These are phyloP conservation scores for Colletotrichum sp. DNA, from an alignment of 2,329 filamentous ascomycete species.

Conservation along the genomic window DNA sequence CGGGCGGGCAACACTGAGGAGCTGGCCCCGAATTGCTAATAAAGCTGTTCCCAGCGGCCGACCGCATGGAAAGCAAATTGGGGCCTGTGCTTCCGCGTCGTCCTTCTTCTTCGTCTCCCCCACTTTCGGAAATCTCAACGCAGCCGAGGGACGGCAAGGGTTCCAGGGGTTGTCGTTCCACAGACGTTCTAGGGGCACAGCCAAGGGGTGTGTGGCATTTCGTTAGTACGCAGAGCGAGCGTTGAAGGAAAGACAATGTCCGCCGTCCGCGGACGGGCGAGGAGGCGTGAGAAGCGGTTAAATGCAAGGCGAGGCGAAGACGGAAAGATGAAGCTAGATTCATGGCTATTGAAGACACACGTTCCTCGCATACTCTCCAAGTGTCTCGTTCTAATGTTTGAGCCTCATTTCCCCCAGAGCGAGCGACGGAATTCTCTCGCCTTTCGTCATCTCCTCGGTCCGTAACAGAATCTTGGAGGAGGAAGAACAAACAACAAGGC, in stretches of 20 bases:
- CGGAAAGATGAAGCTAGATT: not conserved
- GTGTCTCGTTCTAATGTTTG: conserved; percentile 6
- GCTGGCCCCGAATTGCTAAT: conserved; percentile 7
- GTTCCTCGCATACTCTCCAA: not conserved
- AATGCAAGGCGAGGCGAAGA: not conserved
- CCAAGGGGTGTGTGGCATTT: not conserved
- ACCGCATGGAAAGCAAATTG: not conserved
- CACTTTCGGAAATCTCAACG: conserved; percentile 10
- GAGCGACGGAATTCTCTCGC: not conserved
- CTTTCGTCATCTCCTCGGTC: not conserved
- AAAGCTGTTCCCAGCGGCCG: not conserved
- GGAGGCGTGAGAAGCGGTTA: not conserved
- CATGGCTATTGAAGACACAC: not conserved
- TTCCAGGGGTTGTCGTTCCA: conserved; percentile 6
- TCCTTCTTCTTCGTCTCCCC: not conserved
- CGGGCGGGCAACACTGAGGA: not conserved
- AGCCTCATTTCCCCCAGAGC: conserved; percentile 7
- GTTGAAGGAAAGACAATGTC: not conserved
- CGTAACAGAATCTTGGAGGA: not conserved
- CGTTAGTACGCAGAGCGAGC: not conserved
- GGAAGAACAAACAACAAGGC: not conserved
- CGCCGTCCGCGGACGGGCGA: not conserved
- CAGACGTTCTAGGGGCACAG: conserved; percentile 9
- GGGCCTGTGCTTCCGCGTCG: conserved; percentile 4
- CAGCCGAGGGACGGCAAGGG: not conserved